Evolutionary conservation across 1,139 yeast genomes (phyloP).

Genomic region (Zygoascus meyerae): DNA sequence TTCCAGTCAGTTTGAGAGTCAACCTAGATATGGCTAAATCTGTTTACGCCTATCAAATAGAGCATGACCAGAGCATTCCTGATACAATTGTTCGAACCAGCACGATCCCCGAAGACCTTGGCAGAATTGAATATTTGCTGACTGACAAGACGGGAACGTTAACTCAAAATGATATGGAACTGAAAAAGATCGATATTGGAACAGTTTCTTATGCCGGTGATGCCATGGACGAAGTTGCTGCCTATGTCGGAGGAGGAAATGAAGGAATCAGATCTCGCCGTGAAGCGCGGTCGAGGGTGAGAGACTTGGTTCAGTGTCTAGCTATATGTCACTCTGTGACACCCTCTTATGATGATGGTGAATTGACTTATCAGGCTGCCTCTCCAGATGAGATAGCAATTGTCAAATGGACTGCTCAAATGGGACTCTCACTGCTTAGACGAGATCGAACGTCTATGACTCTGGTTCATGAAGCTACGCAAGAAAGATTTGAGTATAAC

Average conservation of each 20-base stretch:
- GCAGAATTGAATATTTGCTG: constrained; percentile 85
- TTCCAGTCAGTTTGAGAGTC: constrained; percentile 92
- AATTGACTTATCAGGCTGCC: constrained; percentile 85
- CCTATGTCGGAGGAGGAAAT: constrained; percentile 45
- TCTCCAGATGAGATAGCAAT: constrained; percentile 98
- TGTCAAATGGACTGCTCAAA: constrained; percentile 81
- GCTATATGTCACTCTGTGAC: constrained; percentile 97
- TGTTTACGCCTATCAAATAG: constrained; percentile 92
- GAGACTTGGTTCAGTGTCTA: constrained; percentile 73
- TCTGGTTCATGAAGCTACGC: constrained; percentile 57
- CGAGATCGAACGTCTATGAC: constrained; percentile 78
- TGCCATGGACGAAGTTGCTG: constrained; percentile 81
- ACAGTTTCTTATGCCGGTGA: constrained; percentile 89
- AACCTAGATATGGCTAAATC: constrained; percentile 93
- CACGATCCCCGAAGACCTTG: constrained; percentile 96
- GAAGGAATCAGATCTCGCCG: constrained; percentile 41
- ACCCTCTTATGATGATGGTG: constrained; percentile 64
- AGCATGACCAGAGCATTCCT: constrained; percentile 73
- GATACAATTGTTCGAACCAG: constrained; percentile 93
- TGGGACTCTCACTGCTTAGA: constrained; percentile 71
- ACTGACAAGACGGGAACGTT: constrained; percentile 97
- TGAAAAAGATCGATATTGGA: constrained; percentile 89
- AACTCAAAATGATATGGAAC: constrained; percentile 97
- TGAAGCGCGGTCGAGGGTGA: constrained; percentile 68
- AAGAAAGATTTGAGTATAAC: constrained; percentile 51